phyloP scores from a whole-genome alignment of 306 rosid genomes.

The Cicer bijugum region DNA sequence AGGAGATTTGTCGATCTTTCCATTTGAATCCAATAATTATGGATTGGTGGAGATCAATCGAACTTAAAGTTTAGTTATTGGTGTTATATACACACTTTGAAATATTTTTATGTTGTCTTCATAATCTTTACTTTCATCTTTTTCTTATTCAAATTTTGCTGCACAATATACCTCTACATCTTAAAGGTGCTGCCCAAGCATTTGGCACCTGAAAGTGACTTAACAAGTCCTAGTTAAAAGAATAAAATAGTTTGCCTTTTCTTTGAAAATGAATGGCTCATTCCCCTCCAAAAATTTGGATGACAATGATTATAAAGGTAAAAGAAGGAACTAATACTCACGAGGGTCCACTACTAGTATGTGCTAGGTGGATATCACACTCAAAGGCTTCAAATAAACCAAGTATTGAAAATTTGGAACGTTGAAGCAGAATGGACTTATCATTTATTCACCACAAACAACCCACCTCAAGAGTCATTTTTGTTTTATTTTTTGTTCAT shows the following conservation, averaged over 20 bases:
- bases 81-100: too few species aligned
- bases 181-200: too few species aligned
- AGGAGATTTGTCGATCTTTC: too few species aligned
- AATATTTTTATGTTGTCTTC: too few species aligned
- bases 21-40: too few species aligned
- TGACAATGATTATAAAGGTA: background rate
- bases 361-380: conserved; percentile 34
- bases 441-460: conserved; percentile 5
- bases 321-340: conserved; percentile 32
- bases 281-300: conserved; percentile 17
- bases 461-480: background rate
- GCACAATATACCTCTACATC: too few species aligned
- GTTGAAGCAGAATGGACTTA: background rate
- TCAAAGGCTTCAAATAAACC: conserved; percentile 33
- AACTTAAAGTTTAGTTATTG: too few species aligned
- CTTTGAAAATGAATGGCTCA: conserved; percentile 17
- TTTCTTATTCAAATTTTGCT: too few species aligned
- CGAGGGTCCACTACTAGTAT: conserved; percentile 29
- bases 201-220: too few species aligned
- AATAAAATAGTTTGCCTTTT: background rate
- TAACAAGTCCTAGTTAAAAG: background rate
- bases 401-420: conserved; percentile 3
- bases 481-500: background rate
- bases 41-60: too few species aligned
- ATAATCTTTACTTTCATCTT: too few species aligned